Evolutionary conservation across 352 stramenopile species (phyloP).

Genomic region (Phytophthora multivora): DNA sequence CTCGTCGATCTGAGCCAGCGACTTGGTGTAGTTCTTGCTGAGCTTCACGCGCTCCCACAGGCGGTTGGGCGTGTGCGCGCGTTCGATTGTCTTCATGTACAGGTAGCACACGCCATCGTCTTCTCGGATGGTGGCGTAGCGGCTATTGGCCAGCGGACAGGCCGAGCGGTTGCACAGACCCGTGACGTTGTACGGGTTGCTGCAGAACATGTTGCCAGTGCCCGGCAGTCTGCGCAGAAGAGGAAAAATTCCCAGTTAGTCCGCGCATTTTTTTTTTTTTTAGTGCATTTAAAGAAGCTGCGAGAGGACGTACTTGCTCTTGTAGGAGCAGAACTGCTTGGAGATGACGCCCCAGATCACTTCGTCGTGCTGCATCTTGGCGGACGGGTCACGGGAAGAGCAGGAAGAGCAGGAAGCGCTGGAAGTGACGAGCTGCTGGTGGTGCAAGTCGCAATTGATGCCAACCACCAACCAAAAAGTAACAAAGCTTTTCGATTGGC

Average conservation of each 20-base stretch:
- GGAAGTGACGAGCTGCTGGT: neutral
- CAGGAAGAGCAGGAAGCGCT: neutral
- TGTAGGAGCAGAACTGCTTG: constrained; percentile 99
- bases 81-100: constrained; percentile 99
- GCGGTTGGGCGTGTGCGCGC: constrained; percentile 98
- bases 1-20: constrained; percentile 94
- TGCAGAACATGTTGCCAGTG: constrained; percentile 96
- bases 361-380: constrained; percentile 96
- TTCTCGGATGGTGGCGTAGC: constrained; percentile 98
- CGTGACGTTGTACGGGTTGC: constrained; percentile 98
- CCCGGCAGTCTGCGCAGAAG: constrained; percentile 47
- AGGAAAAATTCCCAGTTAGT: neutral
- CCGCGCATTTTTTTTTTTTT: neutral
- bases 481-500: neutral
- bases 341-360: constrained; percentile 99
- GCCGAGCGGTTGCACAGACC: constrained; percentile 96
- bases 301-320: constrained; percentile 87
- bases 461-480: constrained; percentile 27
- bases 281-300: neutral
- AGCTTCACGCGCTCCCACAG: constrained; percentile 99
- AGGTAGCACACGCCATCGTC: constrained; percentile 95
- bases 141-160: constrained; percentile 97
- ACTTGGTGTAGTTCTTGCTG: constrained; percentile 97
- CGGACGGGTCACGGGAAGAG: neutral
- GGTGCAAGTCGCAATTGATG: constrained; percentile 32